Base-by-base conservation (phyloP, 768 basidiomycete species). In the Boletus eberwhitei region DNA sequence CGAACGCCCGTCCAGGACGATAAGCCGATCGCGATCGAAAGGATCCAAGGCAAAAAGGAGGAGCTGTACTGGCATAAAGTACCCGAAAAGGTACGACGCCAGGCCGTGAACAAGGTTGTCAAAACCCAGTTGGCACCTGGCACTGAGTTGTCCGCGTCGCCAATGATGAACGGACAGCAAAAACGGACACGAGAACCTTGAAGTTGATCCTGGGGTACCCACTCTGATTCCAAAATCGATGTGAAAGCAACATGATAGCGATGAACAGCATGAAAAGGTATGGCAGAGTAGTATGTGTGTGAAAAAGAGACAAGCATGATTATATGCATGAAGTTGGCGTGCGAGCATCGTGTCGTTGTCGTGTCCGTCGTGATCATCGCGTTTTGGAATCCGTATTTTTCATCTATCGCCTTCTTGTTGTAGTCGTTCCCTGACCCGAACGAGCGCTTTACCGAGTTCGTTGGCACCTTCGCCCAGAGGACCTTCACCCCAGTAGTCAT, bases 11-110 rank as follows among this genome's bases (percentile, higher is more conserved):
- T 48, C 6, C 22, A 56, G 11, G 48, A 57, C 1, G 59, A 60
- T 4, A 69, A 63, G 50, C 41, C 70, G 0, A 75, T 90, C 14
- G 22, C 49, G 17, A 61, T 81, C 40, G 89, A 90, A 63, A 41
- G 84, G 16, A 82, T 92, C 0, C 63, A 69, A 4, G 90, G 87
- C 4, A 82, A 72, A 66, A 75, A 78, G 53, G 90, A 90, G 60
- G 81, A 79, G 53, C 50, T 92, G 36, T 92, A 92, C 61, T 92
- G 90, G 90, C 79, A 84, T 51, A 85, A 85, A 55, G 83, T 92
- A 0, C 90, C 90, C 0, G 83, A 86, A 63, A 90, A 87, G 64
- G 76, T 90, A 24, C 74, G 84, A 16, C 67, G 72, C 45, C 78
- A 82, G 59, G 88, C 90, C 0, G 79, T 88, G 38, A 75, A 75